These are phyloP conservation scores for Thermomyces lanuginosus DNA, from an alignment of 2,329 filamentous ascomycete species.

Conservation along the genomic window DNA sequence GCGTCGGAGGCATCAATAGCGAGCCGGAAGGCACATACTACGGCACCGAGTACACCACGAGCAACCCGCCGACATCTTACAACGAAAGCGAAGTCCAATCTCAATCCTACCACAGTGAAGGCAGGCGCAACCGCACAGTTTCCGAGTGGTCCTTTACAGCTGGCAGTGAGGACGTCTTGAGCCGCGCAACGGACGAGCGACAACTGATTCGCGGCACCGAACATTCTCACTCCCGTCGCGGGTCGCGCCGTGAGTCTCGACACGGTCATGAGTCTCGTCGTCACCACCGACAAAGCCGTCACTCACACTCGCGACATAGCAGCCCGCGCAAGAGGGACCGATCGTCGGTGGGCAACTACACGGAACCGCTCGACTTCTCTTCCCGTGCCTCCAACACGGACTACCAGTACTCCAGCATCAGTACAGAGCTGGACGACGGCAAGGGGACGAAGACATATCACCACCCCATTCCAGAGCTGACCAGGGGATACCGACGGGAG, in stretches of 20 bases:
- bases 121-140: conserved; percentile 9
- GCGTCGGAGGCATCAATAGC: conserved; percentile 79
- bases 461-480: conserved; percentile 40
- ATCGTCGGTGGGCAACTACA: conserved; percentile 24
- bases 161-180: conserved; percentile 30
- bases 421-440: conserved; percentile 22
- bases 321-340: conserved; percentile 19
- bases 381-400: conserved; percentile 22
- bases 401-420: conserved; percentile 26
- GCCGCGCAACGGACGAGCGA: conserved; percentile 22
- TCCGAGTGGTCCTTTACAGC: conserved; percentile 35
- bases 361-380: conserved; percentile 29
- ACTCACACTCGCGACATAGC: conserved; percentile 7
- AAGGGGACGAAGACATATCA: conserved; percentile 40
- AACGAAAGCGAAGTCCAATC: conserved; percentile 31
- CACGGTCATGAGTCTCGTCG: conserved; percentile 1
- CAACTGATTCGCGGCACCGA: conserved; percentile 11
- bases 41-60: conserved; percentile 53
- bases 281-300: conserved; percentile 2
- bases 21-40: conserved; percentile 70
- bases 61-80: conserved; percentile 40
- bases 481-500: conserved; percentile 26
- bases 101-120: conserved; percentile 18
- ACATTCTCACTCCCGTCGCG: conserved; percentile 17
- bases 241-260: conserved; percentile 7